These are phyloP conservation scores for Cystobasidium ongulense DNA, from an alignment of 768 basidiomycete species.

Conservation along the genomic window DNA sequence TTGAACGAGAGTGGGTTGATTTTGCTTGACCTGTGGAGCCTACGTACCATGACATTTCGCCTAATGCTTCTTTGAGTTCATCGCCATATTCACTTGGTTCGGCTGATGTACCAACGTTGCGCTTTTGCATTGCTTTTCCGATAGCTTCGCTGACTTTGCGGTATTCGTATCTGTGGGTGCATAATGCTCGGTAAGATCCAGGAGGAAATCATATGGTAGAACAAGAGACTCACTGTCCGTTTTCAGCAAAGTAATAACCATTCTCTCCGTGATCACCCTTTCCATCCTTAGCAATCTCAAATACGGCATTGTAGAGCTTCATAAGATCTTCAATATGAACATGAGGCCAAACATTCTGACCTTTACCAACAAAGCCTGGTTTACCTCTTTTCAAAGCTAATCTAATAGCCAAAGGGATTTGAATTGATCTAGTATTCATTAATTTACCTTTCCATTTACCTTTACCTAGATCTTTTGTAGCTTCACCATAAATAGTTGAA, in stretches of 20 bases:
- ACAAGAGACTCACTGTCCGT: background rate
- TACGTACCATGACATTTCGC: background rate
- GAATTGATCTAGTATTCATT: background rate
- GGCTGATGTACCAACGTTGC: background rate
- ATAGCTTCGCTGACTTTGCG: background rate
- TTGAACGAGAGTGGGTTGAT: background rate
- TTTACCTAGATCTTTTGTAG: constrained; percentile 11
- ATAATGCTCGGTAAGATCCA: background rate
- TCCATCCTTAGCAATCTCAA: constrained; percentile 12
- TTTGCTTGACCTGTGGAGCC: background rate
- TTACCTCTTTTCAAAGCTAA: constrained; percentile 17
- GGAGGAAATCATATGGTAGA: background rate
- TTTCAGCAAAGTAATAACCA: constrained; percentile 14
- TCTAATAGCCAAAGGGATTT: constrained; percentile 6
- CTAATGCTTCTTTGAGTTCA: background rate
- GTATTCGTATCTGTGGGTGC: background rate
- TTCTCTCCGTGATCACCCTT: constrained; percentile 13
- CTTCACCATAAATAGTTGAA: constrained; percentile 13
- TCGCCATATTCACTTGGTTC: background rate
- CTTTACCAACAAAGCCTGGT: background rate
- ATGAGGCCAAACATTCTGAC: constrained; percentile 18
- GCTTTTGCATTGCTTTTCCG: constrained; percentile 22
- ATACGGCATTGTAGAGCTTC: background rate
- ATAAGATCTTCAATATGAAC: constrained; percentile 13
- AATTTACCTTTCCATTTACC: constrained; percentile 20